Percentiles rank a stretch among this genome's conserved stretches.
Evolutionary conservation across 371 early-diverging fungal genomes (phyloP).

Genomic region (Saksenaea vasiformis): DNA sequence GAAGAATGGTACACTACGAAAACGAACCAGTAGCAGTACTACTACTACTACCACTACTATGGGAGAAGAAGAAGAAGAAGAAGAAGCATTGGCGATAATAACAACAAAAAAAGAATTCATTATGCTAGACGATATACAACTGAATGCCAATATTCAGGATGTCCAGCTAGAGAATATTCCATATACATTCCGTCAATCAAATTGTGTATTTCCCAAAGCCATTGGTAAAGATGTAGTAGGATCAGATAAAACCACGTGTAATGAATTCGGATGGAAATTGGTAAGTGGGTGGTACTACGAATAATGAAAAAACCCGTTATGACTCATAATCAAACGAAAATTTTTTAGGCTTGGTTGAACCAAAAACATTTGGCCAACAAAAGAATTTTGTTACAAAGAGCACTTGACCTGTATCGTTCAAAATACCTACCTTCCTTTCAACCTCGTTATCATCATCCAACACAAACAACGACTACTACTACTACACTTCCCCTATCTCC

Average conservation of each 20-base stretch:
- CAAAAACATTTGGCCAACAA: constrained; percentile 46
- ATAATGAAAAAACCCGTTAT: constrained; percentile 6
- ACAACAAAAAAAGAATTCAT: background rate
- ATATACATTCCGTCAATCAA: constrained; percentile 35
- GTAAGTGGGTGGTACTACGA: constrained; percentile 26
- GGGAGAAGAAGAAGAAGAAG: too few species aligned
- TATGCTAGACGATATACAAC: constrained; percentile 32
- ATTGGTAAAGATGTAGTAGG: constrained; percentile 24
- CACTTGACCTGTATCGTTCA: constrained; percentile 47
- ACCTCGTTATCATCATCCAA: constrained; percentile 39
- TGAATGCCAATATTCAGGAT: constrained; percentile 45
- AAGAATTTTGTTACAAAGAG: constrained; percentile 49
- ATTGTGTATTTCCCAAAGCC: constrained; percentile 45
- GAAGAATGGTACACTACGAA: constrained; percentile 39
- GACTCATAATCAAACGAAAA: background rate
- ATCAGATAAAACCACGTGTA: constrained; percentile 47
- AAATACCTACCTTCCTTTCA: constrained; percentile 47
- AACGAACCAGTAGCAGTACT: constrained; percentile 18
- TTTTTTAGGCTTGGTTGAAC: constrained; percentile 49
- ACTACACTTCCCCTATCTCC: constrained; percentile 31
- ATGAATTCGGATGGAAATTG: constrained; percentile 54
- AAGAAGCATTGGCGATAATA: background rate
- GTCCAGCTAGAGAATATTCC: constrained; percentile 47
- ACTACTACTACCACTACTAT: too few species aligned
- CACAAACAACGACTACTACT: constrained; percentile 27